A percentile compares a stretch with the other conserved stretches of the same genome.
These are phyloP conservation scores for Hypseocharis bilobata DNA, from an alignment of 441 rosid genomes.

Conservation along the genomic window DNA sequence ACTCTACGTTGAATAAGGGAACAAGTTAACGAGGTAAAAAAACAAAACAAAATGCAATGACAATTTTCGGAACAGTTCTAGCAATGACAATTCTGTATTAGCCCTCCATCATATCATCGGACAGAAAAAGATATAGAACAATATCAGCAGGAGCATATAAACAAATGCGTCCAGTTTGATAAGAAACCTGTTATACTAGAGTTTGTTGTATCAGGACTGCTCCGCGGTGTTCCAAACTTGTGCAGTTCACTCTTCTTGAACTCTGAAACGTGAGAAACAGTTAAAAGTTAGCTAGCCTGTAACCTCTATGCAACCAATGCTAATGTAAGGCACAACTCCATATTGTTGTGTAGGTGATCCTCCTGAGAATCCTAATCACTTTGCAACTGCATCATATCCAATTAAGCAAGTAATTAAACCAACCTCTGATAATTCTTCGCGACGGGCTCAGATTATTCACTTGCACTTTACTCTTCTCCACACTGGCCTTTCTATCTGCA, in stretches of 20 bases:
- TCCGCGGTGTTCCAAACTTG: conserved; percentile 30
- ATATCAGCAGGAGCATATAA: background rate
- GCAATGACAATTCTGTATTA: background rate
- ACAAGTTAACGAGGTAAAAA: background rate
- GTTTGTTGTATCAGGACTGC: conserved; percentile 23
- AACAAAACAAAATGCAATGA: background rate
- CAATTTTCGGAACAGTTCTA: too few species aligned
- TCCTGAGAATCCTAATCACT: too few species aligned
- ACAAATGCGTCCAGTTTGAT: background rate
- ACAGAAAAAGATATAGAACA: background rate
- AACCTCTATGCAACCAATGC: background rate
- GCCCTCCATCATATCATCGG: background rate
- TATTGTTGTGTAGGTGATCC: background rate
- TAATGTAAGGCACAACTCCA: too few species aligned
- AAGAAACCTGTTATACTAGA: conserved; percentile 30
- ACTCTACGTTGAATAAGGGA: conserved; percentile 23
- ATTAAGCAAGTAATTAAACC: conserved; percentile 3
- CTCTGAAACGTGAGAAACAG: conserved; percentile 31
- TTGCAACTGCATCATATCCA: background rate
- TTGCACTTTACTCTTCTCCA: conserved; percentile 24
- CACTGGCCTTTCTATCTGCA: conserved; percentile 29
- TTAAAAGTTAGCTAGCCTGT: background rate
- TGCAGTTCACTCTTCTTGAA: conserved; percentile 46
- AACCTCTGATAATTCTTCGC: conserved; percentile 41
- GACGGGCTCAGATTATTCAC: conserved; percentile 35